These are phyloP conservation scores for Schizophyllum commune DNA, from an alignment of 1,284 basidiomycete species.

Conservation along the genomic window DNA sequence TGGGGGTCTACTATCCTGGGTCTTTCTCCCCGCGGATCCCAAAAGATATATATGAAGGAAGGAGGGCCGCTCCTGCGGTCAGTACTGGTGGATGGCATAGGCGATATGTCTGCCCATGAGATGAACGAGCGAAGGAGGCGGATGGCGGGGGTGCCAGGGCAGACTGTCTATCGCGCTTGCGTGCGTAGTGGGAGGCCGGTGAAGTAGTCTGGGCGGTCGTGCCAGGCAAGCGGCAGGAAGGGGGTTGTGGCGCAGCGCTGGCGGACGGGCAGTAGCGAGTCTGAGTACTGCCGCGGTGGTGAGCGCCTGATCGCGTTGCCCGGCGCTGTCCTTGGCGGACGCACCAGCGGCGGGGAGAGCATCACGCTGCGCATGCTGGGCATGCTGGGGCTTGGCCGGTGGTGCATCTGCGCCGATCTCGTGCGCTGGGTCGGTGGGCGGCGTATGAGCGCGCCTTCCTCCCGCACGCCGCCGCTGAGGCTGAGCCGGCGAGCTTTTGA, in stretches of 20 bases:
- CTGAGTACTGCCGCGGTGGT: neutral
- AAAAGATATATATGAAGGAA: neutral
- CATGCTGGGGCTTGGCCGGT: neutral
- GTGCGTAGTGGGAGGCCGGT: neutral
- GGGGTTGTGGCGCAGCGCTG: neutral
- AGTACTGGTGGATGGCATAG: neutral
- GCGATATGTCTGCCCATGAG: neutral
- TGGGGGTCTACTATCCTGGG: neutral
- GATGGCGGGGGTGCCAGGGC: neutral
- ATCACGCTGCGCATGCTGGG: neutral
- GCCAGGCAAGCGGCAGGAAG: neutral
- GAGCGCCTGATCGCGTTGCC: neutral
- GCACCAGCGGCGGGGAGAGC: neutral
- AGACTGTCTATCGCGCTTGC: neutral
- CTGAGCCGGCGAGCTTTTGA: slow-evolving; percentile 11
- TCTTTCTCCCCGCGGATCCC: neutral
- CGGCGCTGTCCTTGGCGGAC: too few species aligned
- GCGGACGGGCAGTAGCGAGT: neutral
- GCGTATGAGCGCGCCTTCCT: neutral
- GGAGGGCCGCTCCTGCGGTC: neutral
- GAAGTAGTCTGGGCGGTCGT: neutral
- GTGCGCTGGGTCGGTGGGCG: neutral
- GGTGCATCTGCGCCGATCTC: neutral
- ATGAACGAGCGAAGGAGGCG: neutral
- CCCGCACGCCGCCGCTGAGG: neutral